Evolutionary conservation across 352 stramenopile genomes (phyloP).

Genomic region (Phytophthora sansomeana): DNA sequence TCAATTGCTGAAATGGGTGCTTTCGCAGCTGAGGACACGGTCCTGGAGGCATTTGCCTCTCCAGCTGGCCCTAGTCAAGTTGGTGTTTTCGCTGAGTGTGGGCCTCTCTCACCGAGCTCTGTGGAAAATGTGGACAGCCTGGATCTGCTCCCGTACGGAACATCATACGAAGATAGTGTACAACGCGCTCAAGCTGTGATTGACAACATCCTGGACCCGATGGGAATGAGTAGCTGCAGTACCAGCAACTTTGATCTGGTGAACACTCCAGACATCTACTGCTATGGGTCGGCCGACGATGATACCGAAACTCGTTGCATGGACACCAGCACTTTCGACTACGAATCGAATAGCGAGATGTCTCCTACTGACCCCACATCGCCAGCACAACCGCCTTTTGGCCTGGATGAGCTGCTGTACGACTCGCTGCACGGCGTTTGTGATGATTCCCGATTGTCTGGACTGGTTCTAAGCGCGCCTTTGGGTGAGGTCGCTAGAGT

Average conservation of each 20-base stretch:
- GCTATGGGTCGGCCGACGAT: not conserved
- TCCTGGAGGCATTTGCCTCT: not conserved
- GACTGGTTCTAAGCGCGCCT: slow-evolving; percentile 21
- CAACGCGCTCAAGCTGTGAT: slow-evolving; percentile 33
- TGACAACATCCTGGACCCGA: slow-evolving; percentile 39
- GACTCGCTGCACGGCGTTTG: slow-evolving; percentile 36
- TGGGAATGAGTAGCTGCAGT: slow-evolving; percentile 31
- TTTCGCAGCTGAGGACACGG: slow-evolving; percentile 1
- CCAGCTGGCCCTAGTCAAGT: not conserved
- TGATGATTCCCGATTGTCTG: slow-evolving; percentile 6
- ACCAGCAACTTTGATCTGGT: not conserved
- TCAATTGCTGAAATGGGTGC: not conserved
- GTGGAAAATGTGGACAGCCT: slow-evolving; percentile 38
- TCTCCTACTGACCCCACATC: slow-evolving; percentile 27
- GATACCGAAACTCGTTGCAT: slow-evolving; percentile 11
- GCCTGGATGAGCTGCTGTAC: slow-evolving; percentile 37
- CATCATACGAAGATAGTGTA: slow-evolving; percentile 23
- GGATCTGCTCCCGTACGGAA: slow-evolving; percentile 14
- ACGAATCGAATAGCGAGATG: not conserved
- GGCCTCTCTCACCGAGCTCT: slow-evolving; percentile 42
- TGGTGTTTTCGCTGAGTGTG: slow-evolving; percentile 9
- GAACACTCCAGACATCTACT: not conserved
- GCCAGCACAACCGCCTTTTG: slow-evolving; percentile 33
- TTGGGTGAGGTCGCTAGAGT: slow-evolving; percentile 25
- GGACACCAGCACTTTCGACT: slow-evolving; percentile 14